phyloP scores from a whole-genome alignment of 2,329 filamentous ascomycete species.

The Fusarium pininemorale region DNA sequence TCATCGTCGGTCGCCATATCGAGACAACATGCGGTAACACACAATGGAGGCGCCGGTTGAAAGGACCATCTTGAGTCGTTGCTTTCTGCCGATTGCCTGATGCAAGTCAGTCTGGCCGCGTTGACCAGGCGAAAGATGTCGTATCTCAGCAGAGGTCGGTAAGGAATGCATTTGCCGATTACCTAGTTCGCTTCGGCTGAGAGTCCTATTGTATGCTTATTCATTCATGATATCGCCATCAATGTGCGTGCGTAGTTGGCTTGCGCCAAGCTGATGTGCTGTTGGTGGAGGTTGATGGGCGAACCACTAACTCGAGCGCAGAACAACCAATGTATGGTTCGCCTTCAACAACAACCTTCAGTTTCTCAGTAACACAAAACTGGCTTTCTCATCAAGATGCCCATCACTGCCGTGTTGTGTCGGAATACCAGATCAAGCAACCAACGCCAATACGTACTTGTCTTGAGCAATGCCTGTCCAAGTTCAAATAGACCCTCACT shows the following conservation, averaged over 20 bases:
- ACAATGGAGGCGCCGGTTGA: neutral
- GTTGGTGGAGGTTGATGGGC: constrained; percentile 4
- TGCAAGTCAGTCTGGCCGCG: constrained; percentile 13
- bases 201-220: neutral
- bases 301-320: constrained; percentile 15
- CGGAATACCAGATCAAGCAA: neutral
- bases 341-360: neutral
- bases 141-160: neutral
- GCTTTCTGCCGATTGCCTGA: neutral
- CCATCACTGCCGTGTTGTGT: neutral
- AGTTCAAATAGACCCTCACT: constrained; percentile 25
- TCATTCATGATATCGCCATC: neutral
- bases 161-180: neutral
- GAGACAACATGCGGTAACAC: constrained; percentile 12
- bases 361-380: constrained; percentile 14
- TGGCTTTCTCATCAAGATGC: neutral
- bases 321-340: neutral
- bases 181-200: neutral
- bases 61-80: neutral
- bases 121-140: constrained; percentile 6
- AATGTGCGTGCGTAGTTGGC: constrained; percentile 5
- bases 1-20: constrained; percentile 18
- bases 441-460: neutral
- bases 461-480: neutral
- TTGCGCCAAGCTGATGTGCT: neutral